Percentiles rank a stretch among this genome's conserved stretches.
Conservation (phyloP, 805 yeast genomes). For the Soucietia sequanensis region DNA sequence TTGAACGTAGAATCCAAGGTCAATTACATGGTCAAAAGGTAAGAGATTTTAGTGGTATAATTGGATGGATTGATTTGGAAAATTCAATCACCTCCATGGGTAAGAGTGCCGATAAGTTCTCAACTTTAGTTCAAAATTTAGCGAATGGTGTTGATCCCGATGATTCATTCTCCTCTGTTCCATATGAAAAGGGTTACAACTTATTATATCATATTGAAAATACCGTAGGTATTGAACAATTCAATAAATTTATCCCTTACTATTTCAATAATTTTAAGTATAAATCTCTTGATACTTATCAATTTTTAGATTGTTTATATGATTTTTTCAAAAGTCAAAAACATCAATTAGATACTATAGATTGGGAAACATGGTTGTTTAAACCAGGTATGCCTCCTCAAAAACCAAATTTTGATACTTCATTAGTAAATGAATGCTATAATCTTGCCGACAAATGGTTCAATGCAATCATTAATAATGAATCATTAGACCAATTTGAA, state of each 20-base stretch:
- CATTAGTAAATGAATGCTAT: constrained; percentile 72
- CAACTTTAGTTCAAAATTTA: constrained; percentile 69
- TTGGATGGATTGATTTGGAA: constrained; percentile 84
- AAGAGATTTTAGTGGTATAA: constrained; percentile 78
- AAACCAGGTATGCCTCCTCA: constrained; percentile 84
- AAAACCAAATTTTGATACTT: constrained; percentile 75
- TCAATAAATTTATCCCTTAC: constrained; percentile 77
- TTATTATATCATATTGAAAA: constrained; percentile 73
- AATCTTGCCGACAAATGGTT: constrained; percentile 67
- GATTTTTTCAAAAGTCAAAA: constrained; percentile 55
- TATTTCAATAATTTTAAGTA: constrained; percentile 72
- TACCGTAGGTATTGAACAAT: constrained; percentile 54
- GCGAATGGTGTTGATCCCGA: constrained; percentile 78
- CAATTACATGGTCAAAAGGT: constrained; percentile 63
- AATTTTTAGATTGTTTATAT: constrained; percentile 73
- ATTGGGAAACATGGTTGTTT: constrained; percentile 84
- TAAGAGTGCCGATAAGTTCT: constrained; percentile 47
- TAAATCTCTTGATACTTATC: constrained; percentile 75
- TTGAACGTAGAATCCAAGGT: constrained; percentile 81
- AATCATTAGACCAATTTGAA: constrained; percentile 30
- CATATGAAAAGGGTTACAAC: constrained; percentile 88
- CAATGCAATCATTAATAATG: constrained; percentile 21
- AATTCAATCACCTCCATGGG: constrained; percentile 68
- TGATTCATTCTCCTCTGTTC: constrained; percentile 83
- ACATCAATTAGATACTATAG: constrained; percentile 61